phyloP scores from a whole-genome alignment of 768 basidiomycete genomes.

The Phlebiopsis gigantea region DNA sequence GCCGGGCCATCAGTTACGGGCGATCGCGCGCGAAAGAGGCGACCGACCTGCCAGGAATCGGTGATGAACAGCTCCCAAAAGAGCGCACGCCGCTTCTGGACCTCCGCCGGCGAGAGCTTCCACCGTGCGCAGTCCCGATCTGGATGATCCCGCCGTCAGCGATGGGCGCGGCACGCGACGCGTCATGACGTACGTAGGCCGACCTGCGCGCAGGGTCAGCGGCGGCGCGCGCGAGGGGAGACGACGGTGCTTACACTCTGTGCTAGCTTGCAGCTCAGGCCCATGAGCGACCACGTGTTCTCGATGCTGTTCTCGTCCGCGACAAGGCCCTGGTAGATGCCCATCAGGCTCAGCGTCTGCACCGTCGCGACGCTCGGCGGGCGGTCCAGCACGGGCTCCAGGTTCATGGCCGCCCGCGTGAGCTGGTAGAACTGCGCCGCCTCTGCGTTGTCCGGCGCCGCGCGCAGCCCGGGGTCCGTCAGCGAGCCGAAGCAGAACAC shows the following conservation, averaged over 20 bases:
- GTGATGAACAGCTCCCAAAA: constrained; percentile 69
- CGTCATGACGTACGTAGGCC: constrained; percentile 39
- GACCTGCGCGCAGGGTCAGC: constrained; percentile 32
- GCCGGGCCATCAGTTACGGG: constrained; percentile 33
- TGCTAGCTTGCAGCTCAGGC: constrained; percentile 50
- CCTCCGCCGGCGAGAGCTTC: constrained; percentile 54
- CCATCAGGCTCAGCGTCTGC: constrained; percentile 62
- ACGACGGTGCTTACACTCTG: constrained; percentile 46
- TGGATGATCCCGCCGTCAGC: constrained; percentile 19
- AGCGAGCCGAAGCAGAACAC: constrained; percentile 29
- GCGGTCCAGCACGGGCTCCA: constrained; percentile 65
- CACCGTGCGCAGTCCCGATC: constrained; percentile 73
- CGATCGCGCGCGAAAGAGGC: too few relatives aligned
- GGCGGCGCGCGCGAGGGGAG: constrained; percentile 22
- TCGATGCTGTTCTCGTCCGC: constrained; percentile 59
- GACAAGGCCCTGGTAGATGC: constrained; percentile 54
- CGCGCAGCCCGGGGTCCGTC: constrained; percentile 24
- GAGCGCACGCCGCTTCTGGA: constrained; percentile 56
- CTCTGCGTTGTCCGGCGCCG: constrained; percentile 36
- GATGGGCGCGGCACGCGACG: background rate
- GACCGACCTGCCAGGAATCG: constrained; percentile 38
- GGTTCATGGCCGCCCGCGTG: constrained; percentile 56
- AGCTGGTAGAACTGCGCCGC: constrained; percentile 46
- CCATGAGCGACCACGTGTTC: constrained; percentile 37
- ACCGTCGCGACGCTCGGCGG: constrained; percentile 69